phyloP scores from a whole-genome alignment of 2,329 filamentous ascomycete genomes.

The Kalaharituber pfeilii region DNA sequence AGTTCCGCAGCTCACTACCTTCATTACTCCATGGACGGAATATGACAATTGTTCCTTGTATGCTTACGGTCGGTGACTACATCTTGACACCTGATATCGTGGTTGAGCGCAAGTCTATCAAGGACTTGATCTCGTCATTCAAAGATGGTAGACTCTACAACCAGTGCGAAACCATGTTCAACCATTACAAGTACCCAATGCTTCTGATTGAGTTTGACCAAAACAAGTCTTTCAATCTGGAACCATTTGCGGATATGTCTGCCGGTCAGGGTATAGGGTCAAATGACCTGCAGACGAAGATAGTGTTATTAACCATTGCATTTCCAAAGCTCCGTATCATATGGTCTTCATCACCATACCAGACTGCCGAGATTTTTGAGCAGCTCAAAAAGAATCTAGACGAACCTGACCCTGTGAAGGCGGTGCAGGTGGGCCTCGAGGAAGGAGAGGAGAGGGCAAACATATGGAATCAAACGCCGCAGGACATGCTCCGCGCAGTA shows the following conservation, averaged over 20 bases:
- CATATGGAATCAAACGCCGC: conserved; percentile 23
- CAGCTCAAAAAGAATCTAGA: conserved; percentile 75
- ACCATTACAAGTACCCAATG: conserved; percentile 77
- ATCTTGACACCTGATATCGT: conserved; percentile 81
- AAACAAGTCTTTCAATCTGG: conserved; percentile 91
- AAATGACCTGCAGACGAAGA: conserved; percentile 73
- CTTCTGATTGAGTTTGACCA: conserved; percentile 95
- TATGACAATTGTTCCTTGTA: conserved; percentile 81
- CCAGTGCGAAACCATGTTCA: conserved; percentile 85
- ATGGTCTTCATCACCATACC: conserved; percentile 84
- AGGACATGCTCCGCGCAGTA: conserved; percentile 67
- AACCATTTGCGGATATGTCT: conserved; percentile 32
- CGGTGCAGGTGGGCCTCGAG: conserved; percentile 66
- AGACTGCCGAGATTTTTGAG: conserved; percentile 94
- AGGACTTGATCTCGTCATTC: conserved; percentile 80
- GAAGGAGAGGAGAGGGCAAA: conserved; percentile 31
- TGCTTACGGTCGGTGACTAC: conserved; percentile 93
- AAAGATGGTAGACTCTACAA: conserved; percentile 79
- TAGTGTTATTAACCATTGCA: conserved; percentile 79
- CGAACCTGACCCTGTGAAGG: conserved; percentile 78
- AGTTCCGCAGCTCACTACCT: conserved; percentile 83
- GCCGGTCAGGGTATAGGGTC: conserved; percentile 31
- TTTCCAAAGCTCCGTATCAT: conserved; percentile 83
- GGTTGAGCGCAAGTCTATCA: conserved; percentile 84
- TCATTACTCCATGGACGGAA: conserved; percentile 77